phyloP scores from a whole-genome alignment of 306 rosid genomes.

The Cyamopsis tetragonoloba region DNA sequence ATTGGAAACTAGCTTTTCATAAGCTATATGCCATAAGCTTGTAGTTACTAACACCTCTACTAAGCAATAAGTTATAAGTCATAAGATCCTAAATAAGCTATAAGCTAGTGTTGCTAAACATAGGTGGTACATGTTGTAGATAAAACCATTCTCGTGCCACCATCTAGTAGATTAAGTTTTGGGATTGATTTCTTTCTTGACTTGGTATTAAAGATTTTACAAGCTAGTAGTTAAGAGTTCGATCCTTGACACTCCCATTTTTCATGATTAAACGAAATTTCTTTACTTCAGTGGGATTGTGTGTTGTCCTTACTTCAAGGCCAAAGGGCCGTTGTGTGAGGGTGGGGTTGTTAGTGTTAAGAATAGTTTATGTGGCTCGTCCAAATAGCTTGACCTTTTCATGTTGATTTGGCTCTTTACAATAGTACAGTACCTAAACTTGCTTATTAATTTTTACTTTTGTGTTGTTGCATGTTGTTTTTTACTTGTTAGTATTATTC shows the following conservation, averaged over 20 bases:
- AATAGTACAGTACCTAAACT: not conserved
- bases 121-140: not conserved
- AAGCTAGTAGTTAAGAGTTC: not conserved
- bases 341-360: not conserved
- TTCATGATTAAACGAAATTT: not conserved
- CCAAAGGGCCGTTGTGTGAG: not conserved
- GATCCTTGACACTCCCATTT: not conserved
- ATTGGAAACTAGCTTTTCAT: too few relatives aligned
- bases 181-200: not conserved
- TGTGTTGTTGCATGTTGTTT: slow-evolving; percentile 12
- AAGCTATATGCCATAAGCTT: too few relatives aligned
- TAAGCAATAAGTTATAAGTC: too few relatives aligned
- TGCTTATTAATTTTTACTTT: not conserved
- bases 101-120: too few relatives aligned
- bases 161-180: not conserved
- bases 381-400: not conserved
- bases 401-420: slow-evolving; percentile 6
- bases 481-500: not conserved
- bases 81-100: too few relatives aligned
- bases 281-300: not conserved
- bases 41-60: too few relatives aligned
- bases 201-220: not conserved
- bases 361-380: not conserved
- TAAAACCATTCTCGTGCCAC: not conserved
- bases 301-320: not conserved